Conservation (phyloP, 257 asterid genomes). For the Forsythia viridissima region DNA sequence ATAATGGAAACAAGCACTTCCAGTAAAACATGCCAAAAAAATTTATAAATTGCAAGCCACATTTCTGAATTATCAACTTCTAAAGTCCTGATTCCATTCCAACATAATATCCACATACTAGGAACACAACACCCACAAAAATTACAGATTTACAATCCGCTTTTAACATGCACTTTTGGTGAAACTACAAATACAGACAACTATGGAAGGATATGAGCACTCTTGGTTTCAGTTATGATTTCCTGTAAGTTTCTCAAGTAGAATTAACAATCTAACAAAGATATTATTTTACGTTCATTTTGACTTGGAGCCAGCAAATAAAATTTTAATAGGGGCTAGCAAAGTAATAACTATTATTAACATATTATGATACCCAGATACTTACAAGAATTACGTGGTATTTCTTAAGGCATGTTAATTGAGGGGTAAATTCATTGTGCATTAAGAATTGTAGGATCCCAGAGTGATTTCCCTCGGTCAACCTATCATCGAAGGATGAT, state of each 20-base stretch:
- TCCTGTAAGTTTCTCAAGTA: not conserved
- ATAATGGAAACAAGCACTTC: not conserved
- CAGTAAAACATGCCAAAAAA: not conserved
- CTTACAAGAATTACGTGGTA: not conserved
- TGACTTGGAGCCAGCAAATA: not conserved
- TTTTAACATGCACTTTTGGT: not conserved
- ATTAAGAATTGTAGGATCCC: not conserved
- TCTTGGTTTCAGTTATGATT: not conserved
- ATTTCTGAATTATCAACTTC: constrained; percentile 7
- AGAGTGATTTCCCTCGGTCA: not conserved
- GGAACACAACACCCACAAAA: not conserved
- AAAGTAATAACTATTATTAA: not conserved
- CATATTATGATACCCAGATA: constrained; percentile 1
- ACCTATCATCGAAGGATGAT: not conserved
- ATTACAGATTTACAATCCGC: not conserved
- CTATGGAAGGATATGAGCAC: not conserved
- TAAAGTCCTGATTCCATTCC: not conserved
- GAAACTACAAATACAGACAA: not conserved
- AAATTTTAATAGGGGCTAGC: not conserved
- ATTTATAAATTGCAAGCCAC: not conserved
- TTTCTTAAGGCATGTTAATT: not conserved
- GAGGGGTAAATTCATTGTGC: not conserved
- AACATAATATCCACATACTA: not conserved
- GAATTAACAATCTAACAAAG: not conserved
- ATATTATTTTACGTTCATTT: not conserved